A percentile compares a stretch with the other conserved stretches of the same genome.
Conservation (phyloP, 352 stramenopile genomes). For the Pythium coloratum region DNA sequence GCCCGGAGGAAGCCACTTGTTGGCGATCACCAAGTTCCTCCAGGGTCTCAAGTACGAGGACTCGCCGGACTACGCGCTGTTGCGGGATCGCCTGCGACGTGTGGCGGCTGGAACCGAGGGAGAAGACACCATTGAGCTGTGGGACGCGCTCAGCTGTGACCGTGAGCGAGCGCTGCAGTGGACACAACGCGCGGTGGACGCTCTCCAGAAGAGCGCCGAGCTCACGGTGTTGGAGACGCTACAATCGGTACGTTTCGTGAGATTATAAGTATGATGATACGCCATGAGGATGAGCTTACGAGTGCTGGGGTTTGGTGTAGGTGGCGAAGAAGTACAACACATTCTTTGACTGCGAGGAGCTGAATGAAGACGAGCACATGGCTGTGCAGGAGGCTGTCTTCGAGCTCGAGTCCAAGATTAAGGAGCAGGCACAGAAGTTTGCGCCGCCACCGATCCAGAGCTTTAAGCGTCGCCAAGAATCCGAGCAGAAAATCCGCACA, state of each 20-base stretch:
- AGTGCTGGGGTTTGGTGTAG: conserved; percentile 27
- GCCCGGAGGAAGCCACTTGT: conserved; percentile 57
- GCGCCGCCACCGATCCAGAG: conserved; percentile 82
- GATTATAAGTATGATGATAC: no score
- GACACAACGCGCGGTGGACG: conserved; percentile 49
- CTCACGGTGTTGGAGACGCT: conserved; percentile 46
- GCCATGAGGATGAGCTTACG: no score
- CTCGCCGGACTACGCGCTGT: conserved; percentile 60
- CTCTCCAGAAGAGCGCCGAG: conserved; percentile 37
- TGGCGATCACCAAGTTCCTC: conserved; percentile 80
- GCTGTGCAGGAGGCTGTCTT: conserved; percentile 68
- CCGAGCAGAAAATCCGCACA: conserved; percentile 71
- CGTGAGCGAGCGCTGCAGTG: conserved; percentile 60
- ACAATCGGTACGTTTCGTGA: conserved; percentile 35
- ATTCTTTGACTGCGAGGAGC: conserved; percentile 62
- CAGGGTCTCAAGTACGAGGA: conserved; percentile 75
- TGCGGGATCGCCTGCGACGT: conserved; percentile 40
- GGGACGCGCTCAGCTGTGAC: conserved; percentile 43
- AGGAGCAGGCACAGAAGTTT: conserved; percentile 39
- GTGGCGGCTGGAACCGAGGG: conserved; percentile 36
- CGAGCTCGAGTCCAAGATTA: conserved; percentile 60
- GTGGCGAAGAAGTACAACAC: conserved; percentile 78
- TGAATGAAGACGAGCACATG: conserved; percentile 53
- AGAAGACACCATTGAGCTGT: conserved; percentile 46
- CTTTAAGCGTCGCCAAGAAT: conserved; percentile 74